Evolutionary conservation across 176 grass and related monocot species (phyloP), one percentile per base, ranked within the genome.

Genomic region (Neostapfia colusana): DNA sequence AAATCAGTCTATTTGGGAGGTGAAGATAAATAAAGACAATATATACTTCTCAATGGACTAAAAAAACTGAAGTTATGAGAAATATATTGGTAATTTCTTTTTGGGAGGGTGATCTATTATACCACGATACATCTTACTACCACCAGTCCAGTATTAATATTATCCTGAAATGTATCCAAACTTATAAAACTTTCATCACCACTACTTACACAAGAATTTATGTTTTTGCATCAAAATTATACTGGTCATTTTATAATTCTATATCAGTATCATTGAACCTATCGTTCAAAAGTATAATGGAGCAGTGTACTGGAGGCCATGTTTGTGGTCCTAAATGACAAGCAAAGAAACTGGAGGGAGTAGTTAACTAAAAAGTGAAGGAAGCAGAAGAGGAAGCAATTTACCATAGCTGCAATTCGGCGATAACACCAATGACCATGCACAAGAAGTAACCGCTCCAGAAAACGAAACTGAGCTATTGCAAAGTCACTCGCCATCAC

Each of bases 401-500:
- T 59, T 93, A 97, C 93, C 93, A 97, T 97, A 65, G 86, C 90
- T 84, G 94, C 81, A 83, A 97, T 97, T 70, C 90, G 82, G 21
- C 93, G 85, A 79, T 97, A 97, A 69, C 93, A 97, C 93, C 90
- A 97, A 86, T 97, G 93, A n/a, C 93, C 93, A 42, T 97, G 93
- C 65, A 97, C 93, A 82, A 97, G 90, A 26, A 97, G 85, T 79
- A 97, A 84, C 46, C 77, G 80, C 76, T 97, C 88, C 42, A 97
- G 65, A 81, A 97, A 97, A 23, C 85, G 83, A 75, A 97, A 97
- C 46, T 97, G 90, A 66, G 93, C 88, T 76, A 97, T 97, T 76
- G 93, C 90, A 39, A 97, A 83, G 69, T 97, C 93, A 74, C 93
- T 97, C 5, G 90, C 79, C 93, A 97, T 97, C 56, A 97, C 93